A percentile compares a stretch with the other conserved stretches of the same genome.
phyloP scores from a whole-genome alignment of 2,329 filamentous ascomycete genomes.

The Botrytis tulipae region DNA sequence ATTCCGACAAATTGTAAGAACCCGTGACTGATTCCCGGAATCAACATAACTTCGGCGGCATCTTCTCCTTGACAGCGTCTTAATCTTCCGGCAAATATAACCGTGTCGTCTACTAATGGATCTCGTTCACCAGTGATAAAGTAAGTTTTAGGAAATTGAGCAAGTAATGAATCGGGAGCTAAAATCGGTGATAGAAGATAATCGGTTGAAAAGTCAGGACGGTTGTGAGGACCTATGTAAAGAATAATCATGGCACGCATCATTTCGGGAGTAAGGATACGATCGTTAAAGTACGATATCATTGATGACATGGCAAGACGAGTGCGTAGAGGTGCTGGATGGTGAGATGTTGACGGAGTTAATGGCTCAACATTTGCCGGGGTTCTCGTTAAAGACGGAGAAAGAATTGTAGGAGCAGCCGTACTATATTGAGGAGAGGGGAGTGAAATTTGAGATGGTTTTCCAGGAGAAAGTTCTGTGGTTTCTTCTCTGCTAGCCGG shows the following conservation, averaged over 20 bases:
- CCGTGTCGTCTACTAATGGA: slow-evolving; percentile 92
- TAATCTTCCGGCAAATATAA: slow-evolving; percentile 90
- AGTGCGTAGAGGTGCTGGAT: slow-evolving; percentile 65
- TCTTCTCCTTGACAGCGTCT: slow-evolving; percentile 75
- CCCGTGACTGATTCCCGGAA: slow-evolving; percentile 88
- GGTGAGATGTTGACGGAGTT: slow-evolving; percentile 45
- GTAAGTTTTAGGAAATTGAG: slow-evolving; percentile 89
- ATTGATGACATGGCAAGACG: slow-evolving; percentile 94
- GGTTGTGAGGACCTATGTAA: slow-evolving; percentile 90
- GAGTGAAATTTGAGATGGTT: not conserved
- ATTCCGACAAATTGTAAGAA: slow-evolving; percentile 88
- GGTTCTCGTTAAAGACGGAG: slow-evolving; percentile 21
- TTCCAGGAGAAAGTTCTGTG: not conserved
- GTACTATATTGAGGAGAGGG: slow-evolving; percentile 25
- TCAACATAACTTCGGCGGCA: slow-evolving; percentile 75
- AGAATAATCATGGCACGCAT: slow-evolving; percentile 99
- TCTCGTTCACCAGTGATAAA: slow-evolving; percentile 94
- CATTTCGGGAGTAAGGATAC: slow-evolving; percentile 93
- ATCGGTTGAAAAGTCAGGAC: slow-evolving; percentile 88
- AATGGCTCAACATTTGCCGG: slow-evolving; percentile 15
- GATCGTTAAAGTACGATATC: slow-evolving; percentile 97
- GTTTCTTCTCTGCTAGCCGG: slow-evolving; percentile 6
- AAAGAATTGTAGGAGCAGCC: slow-evolving; percentile 30
- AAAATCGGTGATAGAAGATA: slow-evolving; percentile 87
- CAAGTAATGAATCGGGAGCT: slow-evolving; percentile 79